These are phyloP conservation scores for Alternaria brassicicola DNA, from an alignment of 2,329 filamentous ascomycete genomes.

Conservation along the genomic window DNA sequence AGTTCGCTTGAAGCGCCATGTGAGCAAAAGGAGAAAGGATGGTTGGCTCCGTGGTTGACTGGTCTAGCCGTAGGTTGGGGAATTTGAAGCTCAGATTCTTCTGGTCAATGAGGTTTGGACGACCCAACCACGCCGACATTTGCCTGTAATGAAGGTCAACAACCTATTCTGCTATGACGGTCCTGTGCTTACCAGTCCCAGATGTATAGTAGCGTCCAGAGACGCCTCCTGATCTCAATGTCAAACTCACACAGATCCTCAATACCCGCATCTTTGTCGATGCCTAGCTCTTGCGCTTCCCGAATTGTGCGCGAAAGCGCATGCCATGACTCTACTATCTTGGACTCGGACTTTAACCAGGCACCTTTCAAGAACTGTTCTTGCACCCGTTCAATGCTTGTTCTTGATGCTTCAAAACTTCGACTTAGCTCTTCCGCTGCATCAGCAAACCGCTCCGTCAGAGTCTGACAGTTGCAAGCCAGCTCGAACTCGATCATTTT, in stretches of 20 bases:
- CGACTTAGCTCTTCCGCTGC: conserved; percentile 53
- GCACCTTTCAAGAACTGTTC: conserved; percentile 56
- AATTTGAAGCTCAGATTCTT: conserved; percentile 48
- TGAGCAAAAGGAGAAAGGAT: conserved; percentile 54
- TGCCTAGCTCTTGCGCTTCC: conserved; percentile 56
- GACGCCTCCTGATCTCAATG: conserved; percentile 54
- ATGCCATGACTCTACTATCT: conserved; percentile 59
- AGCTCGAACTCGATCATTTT: conserved; percentile 55
- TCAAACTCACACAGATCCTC: conserved; percentile 54
- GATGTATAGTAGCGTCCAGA: conserved; percentile 56
- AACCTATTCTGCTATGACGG: not conserved
- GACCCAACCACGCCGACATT: conserved; percentile 53
- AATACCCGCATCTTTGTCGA: conserved; percentile 50
- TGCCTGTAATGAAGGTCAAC: conserved; percentile 29
- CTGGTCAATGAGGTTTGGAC: conserved; percentile 54
- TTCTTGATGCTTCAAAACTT: conserved; percentile 53
- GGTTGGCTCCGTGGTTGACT: conserved; percentile 41
- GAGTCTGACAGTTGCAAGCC: conserved; percentile 46
- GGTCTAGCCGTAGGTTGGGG: conserved; percentile 51
- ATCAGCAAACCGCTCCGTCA: conserved; percentile 52
- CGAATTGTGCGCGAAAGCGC: conserved; percentile 52
- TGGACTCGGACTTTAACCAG: conserved; percentile 57
- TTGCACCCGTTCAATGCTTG: conserved; percentile 55
- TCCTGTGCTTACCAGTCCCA: conserved; percentile 55
- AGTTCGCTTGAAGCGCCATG: conserved; percentile 50